Evolutionary conservation across 225 moss, liverwort and hornwort species (phyloP), one percentile per base, ranked within the genome.

Genomic region (Thuidium tamariscinum): DNA sequence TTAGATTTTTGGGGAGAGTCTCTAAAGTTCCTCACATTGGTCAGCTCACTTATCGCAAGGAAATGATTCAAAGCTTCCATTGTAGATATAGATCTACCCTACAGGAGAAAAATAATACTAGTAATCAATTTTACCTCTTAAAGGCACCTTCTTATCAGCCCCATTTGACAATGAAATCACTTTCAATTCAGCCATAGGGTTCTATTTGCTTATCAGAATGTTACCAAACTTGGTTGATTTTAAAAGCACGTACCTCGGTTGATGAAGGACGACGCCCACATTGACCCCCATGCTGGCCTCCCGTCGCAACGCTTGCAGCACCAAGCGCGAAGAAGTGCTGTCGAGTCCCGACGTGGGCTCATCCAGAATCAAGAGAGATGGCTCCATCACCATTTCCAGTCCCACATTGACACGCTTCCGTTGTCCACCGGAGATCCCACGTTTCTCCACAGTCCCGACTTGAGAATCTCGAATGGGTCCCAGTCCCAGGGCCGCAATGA

Each of bases 331-430:
- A 62, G 98, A 96, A 20, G 98, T 96, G 72, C 98, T 98, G 72
- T 98, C 98, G 18, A 98, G 89, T 26, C 98, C 98, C n/a, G 98
- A 98, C 27, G 98, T 98, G 66, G 98, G 98, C 81, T 98, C 98
- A 72, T 98, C 98, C 34, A 98, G 87, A 69, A 98, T 93, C 87
- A 98, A 77, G 29, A 98, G 92, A 23, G 98, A 98, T 36, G 98
- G 98, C 80, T 98, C 96, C 87, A 98, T 96, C 54, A 98, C 98
- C 89, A 98, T 94, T 85, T 98, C 98, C 44, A 98, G 94, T 23
- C 94, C 98, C 83, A 98, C 96, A 82, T 98, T 98, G 68, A 98
- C 98, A 75, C 98, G 94, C 85, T 98, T 98, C 36, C 98, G 90
- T 87, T 98, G 98, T 46, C 98, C 98, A 6, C 98, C 98, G 4